Evolutionary conservation across 2,329 filamentous ascomycete species (phyloP).

Genomic region (Aspergillus ochraceus): DNA sequence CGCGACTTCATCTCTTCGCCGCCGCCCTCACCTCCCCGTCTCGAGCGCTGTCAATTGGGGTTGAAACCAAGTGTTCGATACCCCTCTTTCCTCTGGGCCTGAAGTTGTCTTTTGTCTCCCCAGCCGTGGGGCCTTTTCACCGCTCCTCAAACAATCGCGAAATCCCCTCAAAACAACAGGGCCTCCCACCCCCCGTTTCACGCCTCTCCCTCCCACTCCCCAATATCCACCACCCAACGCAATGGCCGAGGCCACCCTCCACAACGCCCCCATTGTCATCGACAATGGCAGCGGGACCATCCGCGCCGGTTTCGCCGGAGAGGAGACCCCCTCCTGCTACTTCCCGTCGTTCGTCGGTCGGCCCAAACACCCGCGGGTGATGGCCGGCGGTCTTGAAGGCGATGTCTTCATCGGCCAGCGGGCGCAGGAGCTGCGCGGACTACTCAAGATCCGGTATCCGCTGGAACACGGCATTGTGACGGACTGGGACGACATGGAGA

Average conservation of each 20-base stretch:
- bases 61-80: slow-evolving; percentile 5
- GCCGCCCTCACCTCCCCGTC: background rate
- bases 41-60: background rate
- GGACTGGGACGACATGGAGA: slow-evolving; percentile 99
- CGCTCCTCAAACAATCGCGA: slow-evolving; percentile 21
- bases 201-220: slow-evolving; percentile 13
- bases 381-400: slow-evolving; percentile 94
- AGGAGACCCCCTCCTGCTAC: slow-evolving; percentile 93
- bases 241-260: slow-evolving; percentile 69
- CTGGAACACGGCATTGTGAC: slow-evolving; percentile 98
- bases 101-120: slow-evolving; percentile 7
- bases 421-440: slow-evolving; percentile 83
- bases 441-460: slow-evolving; percentile 94
- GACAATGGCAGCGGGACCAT: slow-evolving; percentile 99
- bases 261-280: slow-evolving; percentile 97
- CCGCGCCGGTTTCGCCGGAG: slow-evolving; percentile 92
- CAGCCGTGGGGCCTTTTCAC: slow-evolving; percentile 32
- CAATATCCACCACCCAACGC: slow-evolving; percentile 21
- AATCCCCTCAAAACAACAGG: slow-evolving; percentile 15
- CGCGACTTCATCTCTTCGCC: background rate
- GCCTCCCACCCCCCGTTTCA: background rate
- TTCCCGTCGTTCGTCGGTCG: slow-evolving; percentile 97
- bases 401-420: slow-evolving; percentile 96
- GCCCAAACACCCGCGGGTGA: slow-evolving; percentile 89
- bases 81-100: slow-evolving; percentile 3